phyloP scores from a whole-genome alignment of 306 rosid genomes.

The Cucumis cinereus region DNA sequence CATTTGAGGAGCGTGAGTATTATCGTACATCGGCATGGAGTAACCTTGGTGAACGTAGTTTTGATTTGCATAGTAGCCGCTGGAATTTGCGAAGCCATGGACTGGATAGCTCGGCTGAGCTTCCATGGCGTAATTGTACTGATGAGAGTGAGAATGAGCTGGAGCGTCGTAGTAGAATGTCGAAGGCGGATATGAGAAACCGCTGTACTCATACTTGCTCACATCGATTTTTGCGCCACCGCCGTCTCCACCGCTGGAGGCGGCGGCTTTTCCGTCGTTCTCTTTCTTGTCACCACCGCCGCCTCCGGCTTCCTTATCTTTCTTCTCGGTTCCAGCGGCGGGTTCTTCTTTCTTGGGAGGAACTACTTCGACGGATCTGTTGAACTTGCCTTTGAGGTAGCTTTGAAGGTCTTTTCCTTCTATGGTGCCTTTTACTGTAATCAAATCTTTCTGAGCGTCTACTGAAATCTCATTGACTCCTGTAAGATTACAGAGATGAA shows the following conservation, averaged over 20 bases:
- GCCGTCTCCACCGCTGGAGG: slow-evolving; percentile 8
- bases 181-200: slow-evolving; percentile 16
- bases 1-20: slow-evolving; percentile 32
- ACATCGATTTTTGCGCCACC: slow-evolving; percentile 26
- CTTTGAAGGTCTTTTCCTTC: slow-evolving; percentile 35
- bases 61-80: slow-evolving; percentile 20
- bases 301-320: slow-evolving; percentile 11
- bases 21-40: slow-evolving; percentile 2
- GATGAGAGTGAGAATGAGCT: slow-evolving; percentile 12
- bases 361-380: slow-evolving; percentile 50
- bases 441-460: slow-evolving; percentile 48
- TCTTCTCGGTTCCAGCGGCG: slow-evolving; percentile 13
- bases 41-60: slow-evolving; percentile 23
- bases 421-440: slow-evolving; percentile 55
- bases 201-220: slow-evolving; percentile 53
- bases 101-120: slow-evolving; percentile 29
- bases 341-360: slow-evolving; percentile 43
- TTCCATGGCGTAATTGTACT: slow-evolving; percentile 23
- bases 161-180: slow-evolving; percentile 27
- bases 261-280: slow-evolving; percentile 10
- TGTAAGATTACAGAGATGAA: slow-evolving; percentile 11
- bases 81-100: slow-evolving; percentile 24
- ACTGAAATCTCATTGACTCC: slow-evolving; percentile 49
- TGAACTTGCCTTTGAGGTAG: slow-evolving; percentile 35
- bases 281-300: slow-evolving; percentile 16